Evolutionary conservation across 2,329 filamentous ascomycete species (phyloP).

Genomic region (Ophiognomonia clavigignenti-juglandacearum): DNA sequence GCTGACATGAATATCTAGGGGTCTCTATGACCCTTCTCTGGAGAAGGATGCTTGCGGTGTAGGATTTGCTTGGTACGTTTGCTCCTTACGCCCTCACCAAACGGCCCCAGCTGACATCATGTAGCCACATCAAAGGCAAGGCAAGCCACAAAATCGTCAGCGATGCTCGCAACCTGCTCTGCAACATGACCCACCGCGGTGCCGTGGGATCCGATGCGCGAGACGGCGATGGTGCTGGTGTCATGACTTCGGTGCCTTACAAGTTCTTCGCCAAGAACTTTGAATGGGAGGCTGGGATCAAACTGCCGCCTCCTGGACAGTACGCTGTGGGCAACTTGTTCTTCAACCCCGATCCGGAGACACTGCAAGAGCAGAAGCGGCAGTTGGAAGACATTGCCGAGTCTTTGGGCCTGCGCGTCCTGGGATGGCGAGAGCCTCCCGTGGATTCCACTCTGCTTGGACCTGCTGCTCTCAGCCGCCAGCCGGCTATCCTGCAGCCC

Average conservation of each 20-base stretch:
- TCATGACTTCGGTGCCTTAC: conserved; percentile 99
- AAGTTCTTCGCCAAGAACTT: conserved; percentile 99
- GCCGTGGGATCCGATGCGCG: conserved; percentile 96
- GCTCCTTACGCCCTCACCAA: not conserved
- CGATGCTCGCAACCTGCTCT: conserved; percentile 93
- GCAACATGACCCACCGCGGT: conserved; percentile 99
- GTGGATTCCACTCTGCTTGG: conserved; percentile 90
- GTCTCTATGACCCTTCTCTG: conserved; percentile 90
- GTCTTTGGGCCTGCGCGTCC: conserved; percentile 77
- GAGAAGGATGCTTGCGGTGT: conserved; percentile 99
- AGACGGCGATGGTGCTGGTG: conserved; percentile 96
- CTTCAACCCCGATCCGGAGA: conserved; percentile 94
- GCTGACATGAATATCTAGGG: conserved; percentile 35
- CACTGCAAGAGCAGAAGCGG: conserved; percentile 82
- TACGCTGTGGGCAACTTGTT: conserved; percentile 98
- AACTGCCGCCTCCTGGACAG: conserved; percentile 82
- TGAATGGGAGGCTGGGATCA: conserved; percentile 81
- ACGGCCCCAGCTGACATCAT: conserved; percentile 10
- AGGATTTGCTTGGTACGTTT: conserved; percentile 86
- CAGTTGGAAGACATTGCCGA: conserved; percentile 93
- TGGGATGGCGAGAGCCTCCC: conserved; percentile 95
- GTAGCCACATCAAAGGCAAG: conserved; percentile 93
- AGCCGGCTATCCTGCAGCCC: conserved; percentile 92
- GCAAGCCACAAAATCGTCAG: conserved; percentile 97
- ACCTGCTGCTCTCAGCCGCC: conserved; percentile 85